Conservation (phyloP, 2,329 filamentous ascomycete species). For the Microcyclospora pomicola region DNA sequence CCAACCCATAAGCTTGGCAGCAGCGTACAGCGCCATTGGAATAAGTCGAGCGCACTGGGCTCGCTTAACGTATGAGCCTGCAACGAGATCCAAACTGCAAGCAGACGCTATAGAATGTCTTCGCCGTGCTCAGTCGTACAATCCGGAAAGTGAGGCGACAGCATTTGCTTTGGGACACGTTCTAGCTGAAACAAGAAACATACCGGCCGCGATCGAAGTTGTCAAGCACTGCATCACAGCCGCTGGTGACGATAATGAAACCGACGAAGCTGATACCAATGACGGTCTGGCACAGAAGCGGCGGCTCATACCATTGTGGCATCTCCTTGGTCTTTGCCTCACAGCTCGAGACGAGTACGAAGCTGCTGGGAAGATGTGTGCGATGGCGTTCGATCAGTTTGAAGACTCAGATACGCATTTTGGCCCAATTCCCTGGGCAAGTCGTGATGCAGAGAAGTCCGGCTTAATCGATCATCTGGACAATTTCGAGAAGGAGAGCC, state of each 20-base stretch:
- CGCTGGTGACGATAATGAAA: constrained; percentile 21
- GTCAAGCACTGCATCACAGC: constrained; percentile 62
- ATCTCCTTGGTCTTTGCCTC: constrained; percentile 72
- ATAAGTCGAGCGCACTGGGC: constrained; percentile 81
- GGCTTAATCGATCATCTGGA: constrained; percentile 68
- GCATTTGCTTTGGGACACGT: constrained; percentile 71
- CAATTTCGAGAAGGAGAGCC: constrained; percentile 66
- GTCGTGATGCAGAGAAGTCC: constrained; percentile 10
- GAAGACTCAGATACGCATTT: constrained; percentile 57
- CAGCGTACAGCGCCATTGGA: constrained; percentile 73
- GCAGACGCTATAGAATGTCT: constrained; percentile 63
- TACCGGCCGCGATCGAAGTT: constrained; percentile 66
- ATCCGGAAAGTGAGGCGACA: constrained; percentile 46
- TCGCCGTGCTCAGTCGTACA: constrained; percentile 40
- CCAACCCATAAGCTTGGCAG: constrained; percentile 47
- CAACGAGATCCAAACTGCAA: constrained; percentile 58
- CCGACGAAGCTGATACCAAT: constrained; percentile 6
- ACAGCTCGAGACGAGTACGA: constrained; percentile 76
- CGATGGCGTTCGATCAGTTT: constrained; percentile 85
- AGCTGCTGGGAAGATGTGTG: constrained; percentile 68
- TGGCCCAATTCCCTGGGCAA: constrained; percentile 30
- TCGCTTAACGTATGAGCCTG: constrained; percentile 60
- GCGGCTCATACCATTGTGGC: constrained; percentile 70
- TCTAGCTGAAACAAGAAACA: constrained; percentile 74
- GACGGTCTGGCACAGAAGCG: constrained; percentile 35